phyloP scores from a whole-genome alignment of 139 green algal genomes.

The Chlorella sp. region DNA sequence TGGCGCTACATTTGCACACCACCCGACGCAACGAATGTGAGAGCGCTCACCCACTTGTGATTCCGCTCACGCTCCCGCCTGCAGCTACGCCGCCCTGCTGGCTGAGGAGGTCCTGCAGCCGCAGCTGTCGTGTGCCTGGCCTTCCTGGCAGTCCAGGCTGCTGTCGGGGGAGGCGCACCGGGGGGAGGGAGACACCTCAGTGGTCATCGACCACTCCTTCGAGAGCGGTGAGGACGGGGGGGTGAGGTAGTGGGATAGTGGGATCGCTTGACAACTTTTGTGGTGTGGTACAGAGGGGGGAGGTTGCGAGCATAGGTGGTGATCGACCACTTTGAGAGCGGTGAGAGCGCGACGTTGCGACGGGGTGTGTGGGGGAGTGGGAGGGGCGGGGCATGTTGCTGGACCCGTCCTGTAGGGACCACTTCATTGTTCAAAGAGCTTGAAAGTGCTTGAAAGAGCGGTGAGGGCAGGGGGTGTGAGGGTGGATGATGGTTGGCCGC shows the following conservation, averaged over 20 bases:
- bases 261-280: neutral
- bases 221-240: neutral
- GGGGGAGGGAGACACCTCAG: conserved; percentile 2
- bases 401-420: too few relatives aligned
- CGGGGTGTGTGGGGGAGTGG: too few relatives aligned
- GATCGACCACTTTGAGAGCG: too few relatives aligned
- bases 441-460: too few relatives aligned
- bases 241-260: neutral
- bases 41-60: neutral
- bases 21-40: too few relatives aligned
- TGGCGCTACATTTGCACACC: too few relatives aligned
- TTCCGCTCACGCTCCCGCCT: neutral
- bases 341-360: too few relatives aligned
- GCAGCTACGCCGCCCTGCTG: conserved; percentile 33
- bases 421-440: too few relatives aligned
- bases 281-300: neutral
- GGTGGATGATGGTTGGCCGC: too few relatives aligned
- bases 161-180: conserved; percentile 9
- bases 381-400: too few relatives aligned
- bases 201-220: conserved; percentile 36
- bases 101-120: conserved; percentile 28
- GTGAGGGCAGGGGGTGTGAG: too few relatives aligned
- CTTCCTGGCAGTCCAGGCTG: conserved; percentile 38
- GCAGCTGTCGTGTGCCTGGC: conserved; percentile 31
- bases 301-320: neutral